A percentile compares a stretch with the other conserved stretches of the same genome.
These are phyloP conservation scores for Rhizophagus sp. DNA, from an alignment of 192 early-diverging fungal genomes.

Conservation along the genomic window DNA sequence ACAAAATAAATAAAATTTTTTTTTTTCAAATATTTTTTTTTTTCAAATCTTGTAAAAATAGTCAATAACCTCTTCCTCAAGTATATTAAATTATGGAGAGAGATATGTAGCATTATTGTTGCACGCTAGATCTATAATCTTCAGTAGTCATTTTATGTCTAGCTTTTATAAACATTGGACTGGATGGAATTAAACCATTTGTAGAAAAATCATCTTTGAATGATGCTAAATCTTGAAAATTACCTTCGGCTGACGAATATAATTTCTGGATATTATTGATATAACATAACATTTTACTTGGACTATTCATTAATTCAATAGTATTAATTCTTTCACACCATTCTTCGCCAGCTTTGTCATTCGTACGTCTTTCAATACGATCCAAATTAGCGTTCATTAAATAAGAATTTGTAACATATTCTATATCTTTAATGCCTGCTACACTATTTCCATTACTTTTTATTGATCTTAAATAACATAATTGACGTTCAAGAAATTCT, in stretches of 20 bases:
- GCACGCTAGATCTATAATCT: conserved; percentile 17
- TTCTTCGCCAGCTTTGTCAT: conserved; percentile 29
- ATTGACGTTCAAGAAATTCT: neutral
- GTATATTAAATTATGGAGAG: too few species aligned
- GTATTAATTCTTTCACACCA: conserved; percentile 11
- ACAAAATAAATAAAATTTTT: too few species aligned
- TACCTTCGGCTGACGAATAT: neutral
- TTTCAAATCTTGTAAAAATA: too few species aligned
- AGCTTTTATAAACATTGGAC: conserved; percentile 29
- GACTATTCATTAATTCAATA: conserved; percentile 22
- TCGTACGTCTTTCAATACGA: neutral
- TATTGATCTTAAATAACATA: neutral
- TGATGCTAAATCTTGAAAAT: neutral
- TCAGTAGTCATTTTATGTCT: conserved; percentile 24
- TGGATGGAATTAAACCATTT: neutral
- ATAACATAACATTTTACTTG: conserved; percentile 30
- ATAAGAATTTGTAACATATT: neutral
- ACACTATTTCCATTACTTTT: neutral
- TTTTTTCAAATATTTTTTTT: too few species aligned
- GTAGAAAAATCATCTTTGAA: neutral
- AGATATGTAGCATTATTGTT: too few species aligned
- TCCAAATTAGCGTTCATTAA: neutral
- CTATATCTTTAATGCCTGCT: neutral
- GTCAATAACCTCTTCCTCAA: too few species aligned
- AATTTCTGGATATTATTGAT: conserved; percentile 16